Evolutionary conservation across 1,284 basidiomycete genomes (phyloP), one percentile per base, ranked within the genome.

Genomic region (Puccinia polysora): DNA sequence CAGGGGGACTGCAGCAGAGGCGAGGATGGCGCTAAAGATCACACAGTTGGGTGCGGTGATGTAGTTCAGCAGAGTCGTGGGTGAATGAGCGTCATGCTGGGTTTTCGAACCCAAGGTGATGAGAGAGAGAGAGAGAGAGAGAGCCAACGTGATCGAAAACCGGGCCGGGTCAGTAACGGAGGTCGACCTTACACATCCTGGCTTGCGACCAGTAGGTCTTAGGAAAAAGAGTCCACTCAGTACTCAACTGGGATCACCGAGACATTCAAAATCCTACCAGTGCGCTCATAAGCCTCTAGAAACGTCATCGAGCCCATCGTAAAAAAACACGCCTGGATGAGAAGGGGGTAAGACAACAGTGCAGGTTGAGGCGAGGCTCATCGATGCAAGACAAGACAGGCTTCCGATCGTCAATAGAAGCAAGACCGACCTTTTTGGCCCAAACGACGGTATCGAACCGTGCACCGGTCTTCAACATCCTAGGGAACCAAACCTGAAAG

Each of bases 231-330:
- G 4, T 32, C 15, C 14, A n/a, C 23, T 45, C 65, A 60, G 65
- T 15, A 10, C 10, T 87, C 80, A 77, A 90, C 87, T 5, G 93
- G 94, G 53, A 97, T 89, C 49, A 98, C 96, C 15, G 91, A 94
- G 53, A 98, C 87, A 79, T 97, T 98, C 40, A 99, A 83, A 45
- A 93, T 73, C 73, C 91, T 85, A 28, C 96, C 95, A 0, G 96
- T 99, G 75, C 89, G 85, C 78, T 91, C 82, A 78, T 95, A 97
- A 0, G 95, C 95, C 79, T 99, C 96, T 69, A 87, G 86, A 82
- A 99, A 99, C 0, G 95, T 98, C 84, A 91, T 86, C 0, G 89
- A 93, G 3, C 96, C 96, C 74, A 87, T 85, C 4, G 93, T 97
- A 80, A 97, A 97, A 82, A 91, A 98, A 55, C 86, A 83, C 2